phyloP scores from a whole-genome alignment of 495 filamentous ascomycete genomes.

The Lasiosphaeria ovina region DNA sequence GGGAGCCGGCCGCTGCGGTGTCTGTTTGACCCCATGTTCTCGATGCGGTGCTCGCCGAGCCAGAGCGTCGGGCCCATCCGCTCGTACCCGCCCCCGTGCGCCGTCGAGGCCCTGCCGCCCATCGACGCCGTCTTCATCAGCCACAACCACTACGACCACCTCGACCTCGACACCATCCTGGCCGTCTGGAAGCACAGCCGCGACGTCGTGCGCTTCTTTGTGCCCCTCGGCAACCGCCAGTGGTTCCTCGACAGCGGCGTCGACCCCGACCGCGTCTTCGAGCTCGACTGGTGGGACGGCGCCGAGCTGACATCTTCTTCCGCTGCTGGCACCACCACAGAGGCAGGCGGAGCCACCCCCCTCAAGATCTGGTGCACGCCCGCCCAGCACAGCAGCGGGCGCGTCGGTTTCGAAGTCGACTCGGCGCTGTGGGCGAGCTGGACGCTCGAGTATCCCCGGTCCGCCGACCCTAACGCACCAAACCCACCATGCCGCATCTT shows the following conservation, averaged over 20 bases:
- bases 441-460: conserved; percentile 35
- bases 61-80: conserved; percentile 48
- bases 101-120: conserved; percentile 44
- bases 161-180: conserved; percentile 43
- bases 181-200: conserved; percentile 33
- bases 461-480: neutral
- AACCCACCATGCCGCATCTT: conserved; percentile 20
- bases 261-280: conserved; percentile 36
- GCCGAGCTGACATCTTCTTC: conserved; percentile 22
- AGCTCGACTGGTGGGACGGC: conserved; percentile 56
- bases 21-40: conserved; percentile 56
- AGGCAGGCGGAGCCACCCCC: conserved; percentile 19
- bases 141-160: conserved; percentile 56
- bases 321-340: conserved; percentile 14
- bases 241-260: conserved; percentile 43
- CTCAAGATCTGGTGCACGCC: conserved; percentile 41
- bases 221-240: conserved; percentile 38
- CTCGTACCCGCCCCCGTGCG: conserved; percentile 50
- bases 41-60: conserved; percentile 46
- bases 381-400: conserved; percentile 46
- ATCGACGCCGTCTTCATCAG: conserved; percentile 50
- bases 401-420: conserved; percentile 28
- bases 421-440: conserved; percentile 54
- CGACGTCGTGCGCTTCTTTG: conserved; percentile 42
- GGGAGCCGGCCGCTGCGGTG: conserved; percentile 26